phyloP scores from a whole-genome alignment of 1,139 yeast genomes.

The Blastobotrys raffinosifermentans region DNA sequence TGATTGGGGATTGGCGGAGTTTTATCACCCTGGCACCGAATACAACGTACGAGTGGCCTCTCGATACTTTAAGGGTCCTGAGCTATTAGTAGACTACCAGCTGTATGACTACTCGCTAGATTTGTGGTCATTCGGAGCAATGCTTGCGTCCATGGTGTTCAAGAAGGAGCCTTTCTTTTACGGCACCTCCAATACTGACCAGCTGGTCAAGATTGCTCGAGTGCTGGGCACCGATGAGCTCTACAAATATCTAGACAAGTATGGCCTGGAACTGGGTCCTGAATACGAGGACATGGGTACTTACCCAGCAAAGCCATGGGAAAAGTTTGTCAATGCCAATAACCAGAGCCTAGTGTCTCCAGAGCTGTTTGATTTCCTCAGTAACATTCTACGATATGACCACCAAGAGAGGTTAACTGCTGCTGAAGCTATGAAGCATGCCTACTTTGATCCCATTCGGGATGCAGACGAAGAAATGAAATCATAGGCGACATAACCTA shows the following conservation, averaged over 20 bases:
- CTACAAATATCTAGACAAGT: slow-evolving; percentile 61
- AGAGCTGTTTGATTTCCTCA: slow-evolving; percentile 72
- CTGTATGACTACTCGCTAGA: slow-evolving; percentile 89
- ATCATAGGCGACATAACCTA: slow-evolving; percentile 1
- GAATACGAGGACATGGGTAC: slow-evolving; percentile 76
- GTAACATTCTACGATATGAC: slow-evolving; percentile 72
- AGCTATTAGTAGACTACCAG: slow-evolving; percentile 76
- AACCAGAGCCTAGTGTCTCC: slow-evolving; percentile 61
- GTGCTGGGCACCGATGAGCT: slow-evolving; percentile 84
- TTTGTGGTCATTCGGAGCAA: slow-evolving; percentile 92
- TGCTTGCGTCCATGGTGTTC: slow-evolving; percentile 95
- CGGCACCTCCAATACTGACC: slow-evolving; percentile 92
- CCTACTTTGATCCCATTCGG: slow-evolving; percentile 45
- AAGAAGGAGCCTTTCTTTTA: slow-evolving; percentile 94
- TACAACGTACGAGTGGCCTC: slow-evolving; percentile 95
- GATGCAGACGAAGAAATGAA: slow-evolving; percentile 8
- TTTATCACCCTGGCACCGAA: slow-evolving; percentile 85
- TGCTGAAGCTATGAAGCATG: slow-evolving; percentile 83
- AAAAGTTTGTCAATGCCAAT: slow-evolving; percentile 61
- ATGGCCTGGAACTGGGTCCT: slow-evolving; percentile 63
- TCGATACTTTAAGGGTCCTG: slow-evolving; percentile 93
- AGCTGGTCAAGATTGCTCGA: slow-evolving; percentile 82
- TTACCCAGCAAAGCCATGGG: slow-evolving; percentile 79
- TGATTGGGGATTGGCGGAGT: slow-evolving; percentile 97
- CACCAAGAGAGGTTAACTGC: slow-evolving; percentile 88